Evolutionary conservation across 352 stramenopile species (phyloP).

Genomic region (Phytopythium boreale): DNA sequence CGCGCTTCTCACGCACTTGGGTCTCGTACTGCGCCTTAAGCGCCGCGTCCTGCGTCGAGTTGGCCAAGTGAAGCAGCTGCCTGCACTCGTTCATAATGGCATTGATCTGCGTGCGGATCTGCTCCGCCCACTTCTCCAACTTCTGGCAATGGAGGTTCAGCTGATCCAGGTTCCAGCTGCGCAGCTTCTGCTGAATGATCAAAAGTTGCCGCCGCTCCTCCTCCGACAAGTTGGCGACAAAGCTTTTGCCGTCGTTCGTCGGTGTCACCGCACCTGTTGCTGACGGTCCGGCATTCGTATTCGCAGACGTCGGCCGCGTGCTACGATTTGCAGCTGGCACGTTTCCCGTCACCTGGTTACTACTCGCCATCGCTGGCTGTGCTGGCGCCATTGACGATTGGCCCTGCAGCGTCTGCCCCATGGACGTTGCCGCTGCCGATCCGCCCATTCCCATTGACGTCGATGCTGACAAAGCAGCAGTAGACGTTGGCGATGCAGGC

Average conservation of each 20-base stretch:
- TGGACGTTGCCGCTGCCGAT: slow-evolving; percentile 3
- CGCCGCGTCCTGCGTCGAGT: slow-evolving; percentile 63
- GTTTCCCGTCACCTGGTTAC: background rate
- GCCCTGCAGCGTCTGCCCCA: slow-evolving; percentile 4
- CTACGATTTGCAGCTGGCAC: background rate
- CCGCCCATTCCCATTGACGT: slow-evolving; percentile 16
- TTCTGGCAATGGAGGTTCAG: slow-evolving; percentile 80
- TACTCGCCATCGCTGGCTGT: background rate
- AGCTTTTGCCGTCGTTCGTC: slow-evolving; percentile 13
- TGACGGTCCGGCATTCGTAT: slow-evolving; percentile 10
- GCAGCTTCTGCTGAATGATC: slow-evolving; percentile 71
- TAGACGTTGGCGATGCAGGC: background rate
- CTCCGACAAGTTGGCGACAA: slow-evolving; percentile 45
- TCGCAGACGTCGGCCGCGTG: background rate
- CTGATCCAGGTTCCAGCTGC: slow-evolving; percentile 63
- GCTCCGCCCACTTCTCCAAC: slow-evolving; percentile 75
- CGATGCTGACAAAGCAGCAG: background rate
- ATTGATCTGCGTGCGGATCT: slow-evolving; percentile 78
- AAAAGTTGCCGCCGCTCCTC: slow-evolving; percentile 72
- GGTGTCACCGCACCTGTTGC: background rate
- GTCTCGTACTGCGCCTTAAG: slow-evolving; percentile 62
- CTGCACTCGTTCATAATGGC: slow-evolving; percentile 80
- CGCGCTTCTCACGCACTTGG: slow-evolving; percentile 68
- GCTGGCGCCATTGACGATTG: background rate
- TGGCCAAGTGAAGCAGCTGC: slow-evolving; percentile 71